phyloP scores from a whole-genome alignment of 116 monocot species.

The Phalaenopsis hybrid region DNA sequence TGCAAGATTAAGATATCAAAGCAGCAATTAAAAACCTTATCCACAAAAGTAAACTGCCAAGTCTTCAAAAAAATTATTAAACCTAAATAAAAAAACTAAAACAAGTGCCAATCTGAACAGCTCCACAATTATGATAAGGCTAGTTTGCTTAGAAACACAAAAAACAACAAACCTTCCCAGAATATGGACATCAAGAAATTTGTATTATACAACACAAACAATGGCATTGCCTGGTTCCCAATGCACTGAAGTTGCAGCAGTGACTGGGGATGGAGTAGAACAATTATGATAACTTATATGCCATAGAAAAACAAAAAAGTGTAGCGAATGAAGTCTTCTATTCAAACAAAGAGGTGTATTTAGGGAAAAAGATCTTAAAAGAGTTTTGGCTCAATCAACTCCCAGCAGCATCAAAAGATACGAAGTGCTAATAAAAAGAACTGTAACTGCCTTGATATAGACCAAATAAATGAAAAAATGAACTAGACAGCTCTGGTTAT shows the following conservation, averaged over 20 bases:
- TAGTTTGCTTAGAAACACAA: background rate
- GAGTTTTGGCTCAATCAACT: background rate
- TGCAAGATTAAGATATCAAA: background rate
- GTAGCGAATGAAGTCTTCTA: background rate
- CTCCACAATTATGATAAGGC: background rate
- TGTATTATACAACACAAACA: background rate
- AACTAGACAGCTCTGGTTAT: too few species aligned
- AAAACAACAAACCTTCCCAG: background rate
- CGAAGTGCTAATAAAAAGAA: too few species aligned
- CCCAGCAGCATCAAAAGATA: too few species aligned
- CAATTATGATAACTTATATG: background rate
- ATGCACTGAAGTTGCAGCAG: background rate
- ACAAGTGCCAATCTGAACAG: background rate
- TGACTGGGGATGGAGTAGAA: background rate
- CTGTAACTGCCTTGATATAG: too few species aligned
- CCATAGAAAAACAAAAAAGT: background rate
- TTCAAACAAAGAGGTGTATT: background rate
- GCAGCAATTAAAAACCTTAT: background rate
- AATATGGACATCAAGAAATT: background rate
- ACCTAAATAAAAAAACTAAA: background rate
- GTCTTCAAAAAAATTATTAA: background rate
- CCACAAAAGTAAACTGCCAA: background rate
- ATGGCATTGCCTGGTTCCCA: background rate
- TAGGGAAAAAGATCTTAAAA: background rate
- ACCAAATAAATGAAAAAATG: too few species aligned